These are phyloP conservation scores for Polyplosphaeria fusca DNA, from an alignment of 495 filamentous ascomycete genomes.

Conservation along the genomic window DNA sequence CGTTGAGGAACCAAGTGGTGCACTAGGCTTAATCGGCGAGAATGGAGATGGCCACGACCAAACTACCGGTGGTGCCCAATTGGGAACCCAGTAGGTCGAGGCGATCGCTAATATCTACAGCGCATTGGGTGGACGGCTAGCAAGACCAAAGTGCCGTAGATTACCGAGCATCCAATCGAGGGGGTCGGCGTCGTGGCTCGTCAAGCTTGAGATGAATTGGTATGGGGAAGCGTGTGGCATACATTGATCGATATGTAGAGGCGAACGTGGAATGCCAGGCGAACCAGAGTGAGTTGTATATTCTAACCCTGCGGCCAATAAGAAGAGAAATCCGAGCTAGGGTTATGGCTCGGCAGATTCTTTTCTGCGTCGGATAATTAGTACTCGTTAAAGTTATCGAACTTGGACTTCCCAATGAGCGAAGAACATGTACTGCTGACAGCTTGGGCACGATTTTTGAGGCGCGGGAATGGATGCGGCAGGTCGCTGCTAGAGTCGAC, in stretches of 20 bases:
- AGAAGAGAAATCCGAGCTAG: neutral
- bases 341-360: slow-evolving; percentile 1
- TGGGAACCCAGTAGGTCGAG: neutral
- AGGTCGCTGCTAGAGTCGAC: too few species aligned
- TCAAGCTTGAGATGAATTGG: neutral
- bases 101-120: neutral
- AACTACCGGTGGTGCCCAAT: neutral
- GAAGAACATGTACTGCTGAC: too few species aligned
- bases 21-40: too few species aligned
- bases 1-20: too few species aligned
- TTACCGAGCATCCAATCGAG: neutral
- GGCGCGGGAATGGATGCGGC: too few species aligned
- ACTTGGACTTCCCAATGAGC: neutral
- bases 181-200: neutral
- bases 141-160: neutral
- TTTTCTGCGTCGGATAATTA: slow-evolving; percentile 1
- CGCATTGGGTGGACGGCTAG: neutral
- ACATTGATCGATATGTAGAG: neutral
- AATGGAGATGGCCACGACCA: too few species aligned
- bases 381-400: slow-evolving; percentile 5
- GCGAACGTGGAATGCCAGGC: neutral
- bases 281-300: neutral
- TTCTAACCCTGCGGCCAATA: neutral
- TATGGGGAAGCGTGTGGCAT: neutral
- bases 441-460: too few species aligned